These are phyloP conservation scores for Tuber microsphaerosporum DNA, from an alignment of 495 filamentous ascomycete genomes.

Conservation along the genomic window DNA sequence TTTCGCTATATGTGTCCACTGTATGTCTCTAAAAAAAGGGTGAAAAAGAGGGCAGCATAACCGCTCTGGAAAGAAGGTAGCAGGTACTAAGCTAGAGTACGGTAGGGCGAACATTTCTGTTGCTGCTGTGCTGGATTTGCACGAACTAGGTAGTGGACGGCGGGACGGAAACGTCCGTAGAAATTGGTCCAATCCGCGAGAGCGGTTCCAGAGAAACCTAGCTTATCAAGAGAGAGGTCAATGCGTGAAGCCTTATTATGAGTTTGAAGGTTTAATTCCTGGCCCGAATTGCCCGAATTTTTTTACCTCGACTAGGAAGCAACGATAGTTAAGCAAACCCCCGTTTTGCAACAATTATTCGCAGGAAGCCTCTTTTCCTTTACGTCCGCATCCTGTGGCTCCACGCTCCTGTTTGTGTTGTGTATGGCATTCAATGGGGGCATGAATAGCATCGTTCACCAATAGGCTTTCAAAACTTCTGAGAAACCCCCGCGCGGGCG, in stretches of 20 bases:
- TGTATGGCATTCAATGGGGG: conserved; percentile 6
- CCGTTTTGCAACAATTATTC: background rate
- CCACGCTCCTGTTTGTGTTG: conserved; percentile 12
- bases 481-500: conserved; percentile 2
- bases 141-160: background rate
- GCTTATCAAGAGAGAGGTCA: conserved; percentile 20
- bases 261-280: conserved; percentile 8
- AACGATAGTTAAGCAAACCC: background rate
- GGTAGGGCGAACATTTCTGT: background rate
- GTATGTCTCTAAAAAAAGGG: background rate
- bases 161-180: conserved; percentile 23
- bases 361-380: conserved; percentile 14
- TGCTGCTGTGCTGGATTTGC: background rate
- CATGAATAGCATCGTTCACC: conserved; percentile 10
- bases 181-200: conserved; percentile 23
- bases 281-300: background rate
- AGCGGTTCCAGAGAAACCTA: conserved; percentile 30
- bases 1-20: background rate
- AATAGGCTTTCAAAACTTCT: conserved; percentile 9
- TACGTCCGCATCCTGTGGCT: conserved; percentile 2
- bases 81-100: background rate
- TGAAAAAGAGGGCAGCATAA: background rate
- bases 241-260: conserved; percentile 9
- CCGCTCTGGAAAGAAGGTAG: background rate
- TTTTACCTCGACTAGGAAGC: background rate